These are phyloP conservation scores for Neofusicoccum cordaticola DNA, from an alignment of 2,329 filamentous ascomycete species.

Conservation along the genomic window DNA sequence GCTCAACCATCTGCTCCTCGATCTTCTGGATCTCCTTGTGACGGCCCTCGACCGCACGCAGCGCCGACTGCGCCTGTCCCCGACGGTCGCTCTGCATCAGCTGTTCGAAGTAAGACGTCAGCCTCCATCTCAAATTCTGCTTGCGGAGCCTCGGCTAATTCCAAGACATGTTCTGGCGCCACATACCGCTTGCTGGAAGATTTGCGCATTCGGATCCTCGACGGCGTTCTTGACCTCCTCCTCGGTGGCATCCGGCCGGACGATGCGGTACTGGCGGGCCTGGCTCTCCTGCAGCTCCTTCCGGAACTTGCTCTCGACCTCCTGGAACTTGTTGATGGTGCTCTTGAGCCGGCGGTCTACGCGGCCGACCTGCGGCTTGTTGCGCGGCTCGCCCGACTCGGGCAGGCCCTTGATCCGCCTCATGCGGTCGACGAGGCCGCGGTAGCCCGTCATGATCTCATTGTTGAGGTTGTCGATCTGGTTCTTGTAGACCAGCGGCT, in stretches of 20 bases:
- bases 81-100: slow-evolving; percentile 77
- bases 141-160: neutral
- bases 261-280: slow-evolving; percentile 86
- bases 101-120: slow-evolving; percentile 29
- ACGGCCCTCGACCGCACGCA: slow-evolving; percentile 76
- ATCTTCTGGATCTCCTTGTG: slow-evolving; percentile 90
- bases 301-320: slow-evolving; percentile 75
- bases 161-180: neutral
- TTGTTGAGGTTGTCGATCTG: slow-evolving; percentile 70
- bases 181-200: slow-evolving; percentile 76
- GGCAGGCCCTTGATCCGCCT: slow-evolving; percentile 79
- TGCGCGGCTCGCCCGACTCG: slow-evolving; percentile 69
- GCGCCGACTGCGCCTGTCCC: slow-evolving; percentile 75
- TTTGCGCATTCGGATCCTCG: slow-evolving; percentile 70
- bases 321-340: slow-evolving; percentile 79
- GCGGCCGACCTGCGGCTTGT: slow-evolving; percentile 75
- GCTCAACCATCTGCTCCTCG: slow-evolving; percentile 81
- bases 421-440: slow-evolving; percentile 73
- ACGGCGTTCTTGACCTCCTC: slow-evolving; percentile 75
- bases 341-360: slow-evolving; percentile 76
- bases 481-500: slow-evolving; percentile 70
- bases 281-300: slow-evolving; percentile 80
- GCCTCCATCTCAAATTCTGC: neutral
- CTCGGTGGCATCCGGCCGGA: slow-evolving; percentile 75
- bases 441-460: slow-evolving; percentile 81